These are phyloP conservation scores for Aspergillus steynii DNA, from an alignment of 495 filamentous ascomycete species.

Conservation along the genomic window DNA sequence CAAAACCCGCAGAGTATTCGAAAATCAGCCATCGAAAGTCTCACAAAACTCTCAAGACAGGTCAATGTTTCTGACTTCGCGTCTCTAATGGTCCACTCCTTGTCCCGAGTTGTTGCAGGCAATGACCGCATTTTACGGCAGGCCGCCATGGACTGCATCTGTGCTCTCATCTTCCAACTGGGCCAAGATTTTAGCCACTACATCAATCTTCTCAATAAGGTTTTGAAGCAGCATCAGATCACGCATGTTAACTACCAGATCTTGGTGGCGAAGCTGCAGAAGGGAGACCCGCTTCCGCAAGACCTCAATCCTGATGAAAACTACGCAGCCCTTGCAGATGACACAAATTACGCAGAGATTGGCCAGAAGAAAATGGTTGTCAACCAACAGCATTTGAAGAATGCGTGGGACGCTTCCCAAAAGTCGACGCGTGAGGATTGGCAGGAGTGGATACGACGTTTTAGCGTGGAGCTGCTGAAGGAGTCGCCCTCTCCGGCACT, in stretches of 20 bases:
- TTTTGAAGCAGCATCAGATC: conserved; percentile 64
- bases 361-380: conserved; percentile 90
- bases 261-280: conserved; percentile 86
- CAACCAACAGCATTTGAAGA: conserved; percentile 95
- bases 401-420: conserved; percentile 93
- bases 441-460: conserved; percentile 97
- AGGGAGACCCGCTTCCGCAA: conserved; percentile 89
- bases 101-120: conserved; percentile 74
- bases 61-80: conserved; percentile 98
- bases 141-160: conserved; percentile 92
- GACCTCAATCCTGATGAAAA: conserved; percentile 88
- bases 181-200: conserved; percentile 94
- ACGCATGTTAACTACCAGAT: conserved; percentile 86
- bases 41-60: conserved; percentile 91
- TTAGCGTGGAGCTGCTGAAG: conserved; percentile 91
- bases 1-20: conserved; percentile 75
- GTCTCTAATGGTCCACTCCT: conserved; percentile 87
- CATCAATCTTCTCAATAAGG: conserved; percentile 84
- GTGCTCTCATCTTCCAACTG: conserved; percentile 91
- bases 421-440: conserved; percentile 97
- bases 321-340: conserved; percentile 75
- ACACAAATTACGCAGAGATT: conserved; percentile 76
- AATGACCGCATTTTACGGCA: conserved; percentile 71
- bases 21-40: conserved; percentile 88
- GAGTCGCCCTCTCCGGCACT: conserved; percentile 95